These are phyloP conservation scores for Suhomyces coccinellae DNA, from an alignment of 1,139 yeast species.

Conservation along the genomic window DNA sequence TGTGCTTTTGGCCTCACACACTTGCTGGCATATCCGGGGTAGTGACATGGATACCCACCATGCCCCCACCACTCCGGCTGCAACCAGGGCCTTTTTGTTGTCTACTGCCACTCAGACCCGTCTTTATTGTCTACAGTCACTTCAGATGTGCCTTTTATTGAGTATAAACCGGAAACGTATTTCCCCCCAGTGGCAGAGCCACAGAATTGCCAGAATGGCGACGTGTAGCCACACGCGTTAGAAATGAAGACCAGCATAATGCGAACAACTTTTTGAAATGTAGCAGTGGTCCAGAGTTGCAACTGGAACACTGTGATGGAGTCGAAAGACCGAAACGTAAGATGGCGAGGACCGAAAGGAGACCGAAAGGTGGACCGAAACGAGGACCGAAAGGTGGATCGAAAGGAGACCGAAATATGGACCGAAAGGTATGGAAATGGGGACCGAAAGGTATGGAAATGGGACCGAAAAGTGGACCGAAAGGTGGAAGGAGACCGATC, in stretches of 20 bases:
- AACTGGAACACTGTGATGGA: neutral
- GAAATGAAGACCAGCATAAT: slow-evolving; percentile 4
- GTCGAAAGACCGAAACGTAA: neutral
- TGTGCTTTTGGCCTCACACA: no score
- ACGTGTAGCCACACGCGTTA: slow-evolving; percentile 1
- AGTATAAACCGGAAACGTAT: slow-evolving; percentile 1
- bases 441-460: neutral
- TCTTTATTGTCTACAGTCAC: no score
- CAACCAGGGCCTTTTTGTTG: no score
- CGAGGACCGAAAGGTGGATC: no score
- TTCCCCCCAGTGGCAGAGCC: slow-evolving; percentile 3
- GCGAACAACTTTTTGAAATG: neutral
- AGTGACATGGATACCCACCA: no score
- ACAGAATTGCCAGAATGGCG: slow-evolving; percentile 2
- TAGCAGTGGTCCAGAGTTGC: neutral
- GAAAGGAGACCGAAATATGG: neutral
- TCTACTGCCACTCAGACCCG: no score
- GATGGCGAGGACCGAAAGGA: no score
- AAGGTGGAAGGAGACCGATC: neutral
- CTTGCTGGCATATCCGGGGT: neutral
- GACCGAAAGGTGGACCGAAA: no score
- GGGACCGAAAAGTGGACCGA: slow-evolving; percentile 1
- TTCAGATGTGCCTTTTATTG: neutral
- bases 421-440: neutral
- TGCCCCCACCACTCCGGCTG: no score